Evolutionary conservation across 2,329 filamentous ascomycete species (phyloP), one percentile per base, ranked within the genome.

Genomic region (Beauveria sp.): DNA sequence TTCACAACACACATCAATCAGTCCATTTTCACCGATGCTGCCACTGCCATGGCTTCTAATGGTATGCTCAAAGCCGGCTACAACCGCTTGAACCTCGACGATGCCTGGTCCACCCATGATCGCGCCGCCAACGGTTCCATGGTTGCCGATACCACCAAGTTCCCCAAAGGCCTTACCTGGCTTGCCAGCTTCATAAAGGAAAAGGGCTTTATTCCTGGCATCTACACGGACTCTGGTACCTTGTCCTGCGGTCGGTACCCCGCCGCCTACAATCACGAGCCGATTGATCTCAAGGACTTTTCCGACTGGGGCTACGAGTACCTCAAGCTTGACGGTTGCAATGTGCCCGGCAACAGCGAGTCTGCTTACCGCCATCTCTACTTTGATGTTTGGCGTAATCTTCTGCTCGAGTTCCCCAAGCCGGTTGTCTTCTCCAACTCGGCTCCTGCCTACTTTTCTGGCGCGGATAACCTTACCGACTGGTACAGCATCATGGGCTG

Each of bases 1-100:
- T 79, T 79, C 67, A 71, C 73, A 70, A 80, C 77, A 66, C 73
- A 76, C 55, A 73, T 81, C 24, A 81, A 80, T 64, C 76, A 81
- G 64, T 75, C 75, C 4, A 69, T 82, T 4, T 81, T 82, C 62
- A 73, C 74, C 7, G 70, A 77, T 7, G 80, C 78, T 0, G 79
- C 79, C 3, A 73, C 80, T 45, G 70, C 76, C 20, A 80, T 81
- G 75, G 63, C 69, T 4, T 67, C 69, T 10, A 76, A 69, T 5
- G 78, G 78, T 18, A 72, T 80, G 4, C 71, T 74, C 2, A 69
- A 69, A 20, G 69, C 68, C 2, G 69, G 70, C 34, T 72, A 69
- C 64, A 68, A 71, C 58, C 67, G 67, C 20, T 40, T 80, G 61
- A 79, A 79, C 63, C 70, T 80, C 18, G 77, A 80, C 65, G 77